Conservation (phyloP, 192 early-diverging fungal species). For the Gonapodya sp. region DNA sequence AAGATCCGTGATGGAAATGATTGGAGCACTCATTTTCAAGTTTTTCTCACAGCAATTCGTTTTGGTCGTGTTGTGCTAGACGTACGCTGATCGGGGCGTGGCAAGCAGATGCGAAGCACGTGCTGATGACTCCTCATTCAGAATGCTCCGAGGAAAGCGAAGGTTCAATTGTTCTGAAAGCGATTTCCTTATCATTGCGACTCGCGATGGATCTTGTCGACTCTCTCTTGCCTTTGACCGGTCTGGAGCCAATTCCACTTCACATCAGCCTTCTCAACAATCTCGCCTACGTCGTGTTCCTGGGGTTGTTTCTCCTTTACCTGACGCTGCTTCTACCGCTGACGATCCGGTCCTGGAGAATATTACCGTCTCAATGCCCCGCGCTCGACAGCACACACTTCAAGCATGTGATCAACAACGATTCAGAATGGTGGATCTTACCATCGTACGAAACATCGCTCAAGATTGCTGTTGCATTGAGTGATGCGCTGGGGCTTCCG, state of each 20-base stretch:
- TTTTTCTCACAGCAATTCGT: not conserved
- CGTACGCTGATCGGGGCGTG: not conserved
- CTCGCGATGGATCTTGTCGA: too few relatives aligned
- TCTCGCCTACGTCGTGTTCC: not conserved
- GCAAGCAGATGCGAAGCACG: not conserved
- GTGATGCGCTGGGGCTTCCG: not conserved
- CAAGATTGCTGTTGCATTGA: not conserved
- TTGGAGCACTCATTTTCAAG: not conserved
- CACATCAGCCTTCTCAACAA: not conserved
- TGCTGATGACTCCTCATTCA: not conserved
- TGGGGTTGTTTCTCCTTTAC: not conserved
- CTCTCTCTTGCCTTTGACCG: too few relatives aligned
- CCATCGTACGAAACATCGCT: not conserved
- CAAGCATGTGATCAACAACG: not conserved
- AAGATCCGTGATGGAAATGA: not conserved
- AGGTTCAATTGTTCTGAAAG: too few relatives aligned
- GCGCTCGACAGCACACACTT: too few relatives aligned
- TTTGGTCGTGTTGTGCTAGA: too few relatives aligned
- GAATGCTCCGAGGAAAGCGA: not conserved
- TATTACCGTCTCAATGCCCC: not conserved
- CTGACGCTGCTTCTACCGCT: not conserved
- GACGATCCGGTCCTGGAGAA: not conserved
- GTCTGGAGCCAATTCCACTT: too few relatives aligned
- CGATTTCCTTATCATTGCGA: too few relatives aligned
- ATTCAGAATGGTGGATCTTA: not conserved